Evolutionary conservation across 495 filamentous ascomycete genomes (phyloP).

Genomic region (Halenospora varia): DNA sequence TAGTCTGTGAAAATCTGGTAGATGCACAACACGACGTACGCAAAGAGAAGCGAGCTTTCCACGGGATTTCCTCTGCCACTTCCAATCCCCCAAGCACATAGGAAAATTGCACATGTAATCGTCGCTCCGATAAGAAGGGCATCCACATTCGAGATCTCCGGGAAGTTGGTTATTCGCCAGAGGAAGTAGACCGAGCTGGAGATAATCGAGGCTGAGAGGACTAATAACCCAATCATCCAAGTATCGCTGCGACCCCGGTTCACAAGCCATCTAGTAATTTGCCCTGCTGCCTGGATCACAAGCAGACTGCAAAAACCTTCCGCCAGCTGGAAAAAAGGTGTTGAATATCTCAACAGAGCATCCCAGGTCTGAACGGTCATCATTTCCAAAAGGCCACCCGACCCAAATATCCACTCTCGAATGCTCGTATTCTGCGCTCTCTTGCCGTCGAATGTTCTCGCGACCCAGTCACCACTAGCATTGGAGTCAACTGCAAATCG

Average conservation of each 20-base stretch:
- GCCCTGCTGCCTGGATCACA: conserved; percentile 91
- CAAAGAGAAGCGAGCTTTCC: conserved; percentile 92
- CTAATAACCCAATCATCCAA: conserved; percentile 93
- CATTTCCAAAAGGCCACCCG: conserved; percentile 70
- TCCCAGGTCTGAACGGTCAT: conserved; percentile 85
- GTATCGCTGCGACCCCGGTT: conserved; percentile 88
- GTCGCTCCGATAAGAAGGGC: conserved; percentile 88
- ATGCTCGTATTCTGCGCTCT: conserved; percentile 59
- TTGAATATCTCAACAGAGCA: conserved; percentile 82
- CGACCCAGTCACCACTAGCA: conserved; percentile 67
- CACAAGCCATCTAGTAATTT: conserved; percentile 93
- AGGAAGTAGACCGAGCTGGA: conserved; percentile 95
- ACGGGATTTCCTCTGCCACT: conserved; percentile 93
- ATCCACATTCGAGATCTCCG: conserved; percentile 89
- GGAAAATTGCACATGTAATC: conserved; percentile 84
- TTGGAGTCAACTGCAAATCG: conserved; percentile 86
- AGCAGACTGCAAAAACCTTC: conserved; percentile 96
- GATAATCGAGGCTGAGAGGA: conserved; percentile 84
- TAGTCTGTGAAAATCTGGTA: conserved; percentile 99
- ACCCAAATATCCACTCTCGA: conserved; percentile 80
- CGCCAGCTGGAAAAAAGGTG: conserved; percentile 88
- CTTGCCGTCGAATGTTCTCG: conserved; percentile 69
- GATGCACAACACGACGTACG: conserved; percentile 93
- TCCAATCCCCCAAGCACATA: conserved; percentile 91
- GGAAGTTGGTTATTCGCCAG: conserved; percentile 90